Evolutionary conservation across 1,284 basidiomycete genomes (phyloP), one percentile per base, ranked within the genome.

Genomic region (Ganoderma leucocontextum): DNA sequence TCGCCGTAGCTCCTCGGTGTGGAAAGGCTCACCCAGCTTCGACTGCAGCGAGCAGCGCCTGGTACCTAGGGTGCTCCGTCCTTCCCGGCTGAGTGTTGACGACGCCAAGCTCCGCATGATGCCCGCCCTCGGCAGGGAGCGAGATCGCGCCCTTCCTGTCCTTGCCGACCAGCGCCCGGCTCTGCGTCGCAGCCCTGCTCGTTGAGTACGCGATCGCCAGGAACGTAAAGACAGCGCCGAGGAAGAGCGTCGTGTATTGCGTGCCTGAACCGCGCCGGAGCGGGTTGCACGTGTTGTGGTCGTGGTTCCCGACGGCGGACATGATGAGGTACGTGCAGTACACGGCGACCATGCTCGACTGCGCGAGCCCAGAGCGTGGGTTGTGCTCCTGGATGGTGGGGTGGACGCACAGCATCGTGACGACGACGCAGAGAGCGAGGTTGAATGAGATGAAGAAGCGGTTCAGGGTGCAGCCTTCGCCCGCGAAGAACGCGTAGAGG

Each of bases 151-250:
- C 91, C 25, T 80, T 79, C 73, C 86, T 90, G 79, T 89, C 90
- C 74, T 85, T 89, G 12, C 97, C 97, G 0, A 95, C 93, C 41
- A 99, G 83, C 13, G 96, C 96, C 71, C 93, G 91, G 75, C 93
- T 95, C 80, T 98, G 96, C 0, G 97, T 99, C 8, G 98, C 97
- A 1, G 98, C 97, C 59, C 98, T 87, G 29, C 92, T 95, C 0
- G 97, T 99, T 29, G 96, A 98, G 79, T 99, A 99, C 12, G 98
- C 97, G 74, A 99, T 98, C 2, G 98, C 97, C 59, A 99, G 82
- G 87, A 99, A 99, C 1, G 97, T 99, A 82, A 99, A 98, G 17
- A 96, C 81, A 5, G 95, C 98, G 55, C 97, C 98, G 55, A 99
- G 84, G 35, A 99, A 86, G 41, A 97, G 91, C 1, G 95, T 94